A percentile compares a stretch with the other conserved stretches of the same genome.
Evolutionary conservation across 1,284 basidiomycete species (phyloP).

Genomic region (Boletus hoseneyae): DNA sequence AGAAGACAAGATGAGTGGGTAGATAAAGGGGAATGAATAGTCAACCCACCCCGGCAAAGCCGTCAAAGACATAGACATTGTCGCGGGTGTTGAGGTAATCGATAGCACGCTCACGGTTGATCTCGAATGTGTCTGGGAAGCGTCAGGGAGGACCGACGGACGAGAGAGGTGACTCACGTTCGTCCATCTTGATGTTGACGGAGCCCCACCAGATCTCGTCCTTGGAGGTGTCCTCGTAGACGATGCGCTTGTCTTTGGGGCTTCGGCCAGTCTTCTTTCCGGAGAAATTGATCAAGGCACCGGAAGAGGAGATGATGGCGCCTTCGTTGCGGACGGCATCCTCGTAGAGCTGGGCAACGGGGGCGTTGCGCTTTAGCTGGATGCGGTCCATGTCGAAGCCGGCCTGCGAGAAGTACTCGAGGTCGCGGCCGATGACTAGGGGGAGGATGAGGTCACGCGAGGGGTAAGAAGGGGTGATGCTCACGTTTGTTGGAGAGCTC

Average conservation of each 20-base stretch:
- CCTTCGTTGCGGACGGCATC: constrained; percentile 98
- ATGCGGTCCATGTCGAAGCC: constrained; percentile 97
- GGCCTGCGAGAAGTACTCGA: constrained; percentile 98
- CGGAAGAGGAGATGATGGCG: constrained; percentile 94
- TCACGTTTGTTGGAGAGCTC: constrained; percentile 58
- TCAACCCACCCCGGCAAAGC: constrained; percentile 79
- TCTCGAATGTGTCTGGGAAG: constrained; percentile 91
- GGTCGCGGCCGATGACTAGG: constrained; percentile 83
- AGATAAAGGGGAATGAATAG: constrained; percentile 3
- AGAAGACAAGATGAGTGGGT: constrained; percentile 1
- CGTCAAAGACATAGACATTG: constrained; percentile 99
- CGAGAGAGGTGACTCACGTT: constrained; percentile 56
- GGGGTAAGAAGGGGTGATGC: not conserved
- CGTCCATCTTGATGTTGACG: constrained; percentile 99
- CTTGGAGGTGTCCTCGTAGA: constrained; percentile 96
- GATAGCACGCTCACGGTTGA: constrained; percentile 99
- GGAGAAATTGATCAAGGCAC: constrained; percentile 99
- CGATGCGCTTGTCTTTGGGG: constrained; percentile 99
- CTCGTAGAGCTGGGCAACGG: constrained; percentile 95
- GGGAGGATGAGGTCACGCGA: constrained; percentile 11
- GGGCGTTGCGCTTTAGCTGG: constrained; percentile 91
- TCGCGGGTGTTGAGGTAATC: constrained; percentile 99
- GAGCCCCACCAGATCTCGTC: constrained; percentile 99
- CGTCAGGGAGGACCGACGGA: constrained; percentile 3
- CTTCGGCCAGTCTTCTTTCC: constrained; percentile 99